Evolutionary conservation across 2,329 filamentous ascomycete genomes (phyloP).

Genomic region (Parastagonospora avenae): DNA sequence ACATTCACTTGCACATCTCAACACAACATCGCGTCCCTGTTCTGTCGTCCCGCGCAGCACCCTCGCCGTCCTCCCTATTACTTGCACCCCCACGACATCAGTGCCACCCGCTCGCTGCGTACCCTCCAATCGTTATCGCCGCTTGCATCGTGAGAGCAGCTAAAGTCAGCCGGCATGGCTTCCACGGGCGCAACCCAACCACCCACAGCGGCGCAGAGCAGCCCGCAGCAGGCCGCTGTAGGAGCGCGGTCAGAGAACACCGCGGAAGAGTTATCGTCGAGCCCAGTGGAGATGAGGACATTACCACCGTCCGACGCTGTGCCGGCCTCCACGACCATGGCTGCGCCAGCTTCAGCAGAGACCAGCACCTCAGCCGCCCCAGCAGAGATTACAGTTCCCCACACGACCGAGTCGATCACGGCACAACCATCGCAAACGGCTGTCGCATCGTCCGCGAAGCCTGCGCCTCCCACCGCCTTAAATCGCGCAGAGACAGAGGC

Average conservation of each 20-base stretch:
- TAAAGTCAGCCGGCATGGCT: constrained; percentile 37
- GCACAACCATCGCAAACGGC: constrained; percentile 16
- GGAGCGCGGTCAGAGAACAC: constrained; percentile 29
- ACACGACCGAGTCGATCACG: constrained; percentile 13
- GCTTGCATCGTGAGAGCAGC: constrained; percentile 18
- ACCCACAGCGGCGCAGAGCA: constrained; percentile 28
- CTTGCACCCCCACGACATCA: constrained; percentile 1
- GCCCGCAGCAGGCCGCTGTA: constrained; percentile 24
- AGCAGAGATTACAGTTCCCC: constrained; percentile 13
- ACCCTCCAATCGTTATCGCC: constrained; percentile 24
- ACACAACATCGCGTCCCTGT: constrained; percentile 5
- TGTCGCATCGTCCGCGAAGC: constrained; percentile 24
- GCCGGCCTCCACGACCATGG: constrained; percentile 18
- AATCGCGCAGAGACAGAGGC: constrained; percentile 51
- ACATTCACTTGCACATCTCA: constrained; percentile 13
- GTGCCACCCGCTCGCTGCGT: constrained; percentile 20
- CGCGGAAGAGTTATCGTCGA: constrained; percentile 28
- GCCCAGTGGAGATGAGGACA: constrained; percentile 44
- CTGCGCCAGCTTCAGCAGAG: constrained; percentile 18
- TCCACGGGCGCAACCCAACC: constrained; percentile 31
- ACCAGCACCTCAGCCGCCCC: constrained; percentile 16
- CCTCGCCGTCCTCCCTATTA: background rate
- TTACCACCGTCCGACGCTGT: constrained; percentile 27
- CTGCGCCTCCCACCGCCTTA: constrained; percentile 33
- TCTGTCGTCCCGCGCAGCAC: constrained; percentile 8